Percentiles rank a stretch among this genome's conserved stretches.
Evolutionary conservation across 2,329 filamentous ascomycete genomes (phyloP).

Genomic region (Biscogniauxia marginata): DNA sequence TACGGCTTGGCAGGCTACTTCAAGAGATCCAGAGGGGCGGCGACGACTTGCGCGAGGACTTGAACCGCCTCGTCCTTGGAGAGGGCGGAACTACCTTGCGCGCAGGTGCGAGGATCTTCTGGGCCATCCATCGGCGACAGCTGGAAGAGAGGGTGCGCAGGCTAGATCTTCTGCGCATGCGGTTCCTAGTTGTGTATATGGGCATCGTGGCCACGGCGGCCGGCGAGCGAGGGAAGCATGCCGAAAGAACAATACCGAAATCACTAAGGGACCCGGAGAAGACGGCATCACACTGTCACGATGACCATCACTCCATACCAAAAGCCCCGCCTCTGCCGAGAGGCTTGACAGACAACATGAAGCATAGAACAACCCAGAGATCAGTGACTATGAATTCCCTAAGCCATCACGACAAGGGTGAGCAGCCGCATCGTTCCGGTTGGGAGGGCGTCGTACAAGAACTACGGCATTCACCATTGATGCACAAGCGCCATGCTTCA

Average conservation of each 20-base stretch:
- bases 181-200: slow-evolving; percentile 64
- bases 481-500: slow-evolving; percentile 62
- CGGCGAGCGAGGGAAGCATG: slow-evolving; percentile 34
- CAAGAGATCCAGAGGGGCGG: slow-evolving; percentile 63
- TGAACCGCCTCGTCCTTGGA: slow-evolving; percentile 50
- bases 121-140: slow-evolving; percentile 53
- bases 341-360: slow-evolving; percentile 41
- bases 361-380: slow-evolving; percentile 48
- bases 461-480: slow-evolving; percentile 57
- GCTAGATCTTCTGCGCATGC: slow-evolving; percentile 61
- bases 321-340: slow-evolving; percentile 26
- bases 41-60: slow-evolving; percentile 60
- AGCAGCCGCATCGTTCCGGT: slow-evolving; percentile 49
- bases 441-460: slow-evolving; percentile 65
- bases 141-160: slow-evolving; percentile 58
- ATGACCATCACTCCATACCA: slow-evolving; percentile 36
- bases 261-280: slow-evolving; percentile 30
- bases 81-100: slow-evolving; percentile 46
- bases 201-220: slow-evolving; percentile 50
- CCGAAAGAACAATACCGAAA: slow-evolving; percentile 24
- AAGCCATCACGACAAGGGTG: slow-evolving; percentile 49
- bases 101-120: slow-evolving; percentile 52
- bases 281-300: slow-evolving; percentile 17
- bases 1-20: slow-evolving; percentile 59
- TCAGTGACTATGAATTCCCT: slow-evolving; percentile 54